A percentile compares a stretch with the other conserved stretches of the same genome.
phyloP scores from a whole-genome alignment of 139 green algal species.

The Chlamydomonas sp. region DNA sequence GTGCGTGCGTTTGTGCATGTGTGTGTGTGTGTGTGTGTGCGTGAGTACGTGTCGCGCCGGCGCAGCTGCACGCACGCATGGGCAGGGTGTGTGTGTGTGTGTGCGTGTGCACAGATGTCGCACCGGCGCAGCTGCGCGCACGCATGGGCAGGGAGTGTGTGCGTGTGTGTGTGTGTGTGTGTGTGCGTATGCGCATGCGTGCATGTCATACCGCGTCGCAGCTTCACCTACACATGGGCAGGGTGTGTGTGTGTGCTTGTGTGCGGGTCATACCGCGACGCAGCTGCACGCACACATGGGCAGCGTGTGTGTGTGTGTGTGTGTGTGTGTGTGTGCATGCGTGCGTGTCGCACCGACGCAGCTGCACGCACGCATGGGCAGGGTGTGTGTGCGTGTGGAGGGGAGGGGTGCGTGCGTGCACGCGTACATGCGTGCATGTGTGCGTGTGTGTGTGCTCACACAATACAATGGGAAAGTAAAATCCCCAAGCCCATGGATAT shows the following conservation, averaged over 20 bases:
- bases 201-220: no score
- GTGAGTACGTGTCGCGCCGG: neutral
- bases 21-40: neutral
- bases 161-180: neutral
- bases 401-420: neutral
- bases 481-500: no score
- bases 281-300: neutral
- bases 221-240: no score
- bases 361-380: no score
- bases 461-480: no score
- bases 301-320: slow-evolving; percentile 5
- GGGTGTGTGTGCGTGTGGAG: neutral
- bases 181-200: neutral
- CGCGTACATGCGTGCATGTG: neutral
- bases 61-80: no score
- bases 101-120: slow-evolving; percentile 7
- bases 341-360: no score
- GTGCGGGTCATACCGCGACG: neutral
- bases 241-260: neutral
- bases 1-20: neutral
- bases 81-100: slow-evolving; percentile 6
- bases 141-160: slow-evolving; percentile 12
- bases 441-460: slow-evolving; percentile 1
- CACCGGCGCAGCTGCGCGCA: no score
- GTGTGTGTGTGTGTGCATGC: neutral